Evolutionary conservation across 2,329 filamentous ascomycete species (phyloP).

Genomic region (Stylonectria norvegica): DNA sequence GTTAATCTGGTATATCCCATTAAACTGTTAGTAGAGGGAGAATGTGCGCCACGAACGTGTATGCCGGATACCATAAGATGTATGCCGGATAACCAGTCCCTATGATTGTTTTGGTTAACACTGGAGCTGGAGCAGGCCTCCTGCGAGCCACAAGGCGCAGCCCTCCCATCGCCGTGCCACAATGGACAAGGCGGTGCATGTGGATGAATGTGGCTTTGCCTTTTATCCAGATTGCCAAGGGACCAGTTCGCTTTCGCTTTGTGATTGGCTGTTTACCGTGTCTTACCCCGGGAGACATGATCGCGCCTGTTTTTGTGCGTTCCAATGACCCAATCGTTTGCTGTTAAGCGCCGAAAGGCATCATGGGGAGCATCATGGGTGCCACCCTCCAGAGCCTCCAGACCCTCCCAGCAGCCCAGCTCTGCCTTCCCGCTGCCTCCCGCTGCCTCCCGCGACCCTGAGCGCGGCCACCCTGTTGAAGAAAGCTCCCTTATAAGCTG

Average conservation of each 20-base stretch:
- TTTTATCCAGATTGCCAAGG: neutral
- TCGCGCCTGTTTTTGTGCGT: neutral
- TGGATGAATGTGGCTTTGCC: neutral
- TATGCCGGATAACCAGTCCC: too few species aligned
- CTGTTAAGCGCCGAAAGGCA: neutral
- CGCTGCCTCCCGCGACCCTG: slow-evolving; percentile 1
- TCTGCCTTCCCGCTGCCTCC: neutral
- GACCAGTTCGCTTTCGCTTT: neutral
- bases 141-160: too few species aligned
- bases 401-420: neutral
- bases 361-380: neutral
- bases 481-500: neutral
- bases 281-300: neutral
- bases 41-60: too few species aligned
- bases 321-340: neutral
- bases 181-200: neutral
- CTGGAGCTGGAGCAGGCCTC: too few species aligned
- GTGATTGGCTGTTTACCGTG: neutral
- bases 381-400: neutral
- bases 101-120: too few species aligned
- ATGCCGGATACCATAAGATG: too few species aligned
- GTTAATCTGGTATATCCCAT: too few species aligned
- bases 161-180: neutral
- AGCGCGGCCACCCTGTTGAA: neutral
- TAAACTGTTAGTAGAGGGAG: too few species aligned